A percentile compares a stretch with the other conserved stretches of the same genome.
Conservation (phyloP, 2,329 filamentous ascomycete species). For the Lachnellula cervina region DNA sequence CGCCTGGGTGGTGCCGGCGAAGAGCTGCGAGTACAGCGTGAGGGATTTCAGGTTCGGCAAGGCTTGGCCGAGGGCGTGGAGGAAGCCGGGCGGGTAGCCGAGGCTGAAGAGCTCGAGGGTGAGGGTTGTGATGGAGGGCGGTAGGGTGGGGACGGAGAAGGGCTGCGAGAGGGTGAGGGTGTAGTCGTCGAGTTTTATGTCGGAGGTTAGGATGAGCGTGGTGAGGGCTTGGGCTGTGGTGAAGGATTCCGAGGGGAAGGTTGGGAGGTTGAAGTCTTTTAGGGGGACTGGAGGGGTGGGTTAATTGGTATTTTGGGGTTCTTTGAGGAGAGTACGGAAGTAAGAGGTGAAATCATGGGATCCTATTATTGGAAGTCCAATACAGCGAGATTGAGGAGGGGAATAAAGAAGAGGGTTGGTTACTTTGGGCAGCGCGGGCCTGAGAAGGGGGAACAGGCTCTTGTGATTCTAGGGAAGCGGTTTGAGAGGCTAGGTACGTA, state of each 20-base stretch:
- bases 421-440: neutral
- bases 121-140: conserved; percentile 37
- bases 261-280: conserved; percentile 39
- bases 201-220: conserved; percentile 43
- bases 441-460: conserved; percentile 12
- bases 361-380: neutral
- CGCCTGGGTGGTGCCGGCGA: conserved; percentile 38
- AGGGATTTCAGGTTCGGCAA: conserved; percentile 39
- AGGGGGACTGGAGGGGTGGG: conserved; percentile 34
- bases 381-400: neutral
- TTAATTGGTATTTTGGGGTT: neutral
- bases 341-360: neutral
- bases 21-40: conserved; percentile 42
- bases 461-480: conserved; percentile 10
- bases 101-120: conserved; percentile 45
- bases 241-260: conserved; percentile 41
- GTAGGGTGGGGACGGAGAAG: conserved; percentile 36
- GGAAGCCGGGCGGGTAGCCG: conserved; percentile 41
- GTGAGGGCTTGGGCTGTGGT: conserved; percentile 29
- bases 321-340: neutral
- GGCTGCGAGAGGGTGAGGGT: conserved; percentile 32
- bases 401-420: neutral
- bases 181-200: conserved; percentile 45
- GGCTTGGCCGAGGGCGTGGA: conserved; percentile 35
- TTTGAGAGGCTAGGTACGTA: conserved; percentile 13